Conservation (phyloP, 345 rosid genomes). For the Melaleuca quinquenervia region DNA sequence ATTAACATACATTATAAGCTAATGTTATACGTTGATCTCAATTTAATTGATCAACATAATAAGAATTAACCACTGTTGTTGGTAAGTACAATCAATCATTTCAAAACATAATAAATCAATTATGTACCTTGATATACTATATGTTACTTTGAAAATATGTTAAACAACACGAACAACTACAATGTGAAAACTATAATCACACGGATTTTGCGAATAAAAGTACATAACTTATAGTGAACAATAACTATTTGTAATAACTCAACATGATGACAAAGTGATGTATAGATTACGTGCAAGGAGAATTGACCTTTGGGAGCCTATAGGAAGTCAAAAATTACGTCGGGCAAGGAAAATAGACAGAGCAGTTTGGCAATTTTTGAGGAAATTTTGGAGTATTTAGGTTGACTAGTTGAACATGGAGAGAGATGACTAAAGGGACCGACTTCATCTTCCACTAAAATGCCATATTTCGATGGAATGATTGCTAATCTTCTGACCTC, state of each 20-base stretch:
- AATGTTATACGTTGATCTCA: neutral
- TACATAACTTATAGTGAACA: too few relatives aligned
- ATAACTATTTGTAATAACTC: neutral
- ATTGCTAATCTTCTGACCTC: neutral
- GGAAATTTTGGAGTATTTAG: neutral
- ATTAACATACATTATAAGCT: neutral
- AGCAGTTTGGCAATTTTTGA: neutral
- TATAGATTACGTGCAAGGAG: neutral
- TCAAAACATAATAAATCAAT: too few relatives aligned
- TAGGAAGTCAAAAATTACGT: neutral
- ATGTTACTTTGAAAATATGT: neutral
- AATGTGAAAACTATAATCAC: neutral
- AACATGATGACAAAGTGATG: neutral
- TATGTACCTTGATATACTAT: neutral
- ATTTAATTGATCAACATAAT: neutral
- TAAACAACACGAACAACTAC: neutral
- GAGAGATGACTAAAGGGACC: neutral
- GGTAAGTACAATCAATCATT: neutral
- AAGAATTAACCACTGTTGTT: neutral
- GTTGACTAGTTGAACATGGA: neutral
- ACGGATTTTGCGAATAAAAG: neutral
- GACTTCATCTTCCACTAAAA: neutral
- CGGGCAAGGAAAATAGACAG: neutral
- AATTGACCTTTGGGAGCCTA: neutral
- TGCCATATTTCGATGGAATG: neutral